Evolutionary conservation across 1,139 yeast species (phyloP).

Genomic region (Saccharomycopsis crataegensis): DNA sequence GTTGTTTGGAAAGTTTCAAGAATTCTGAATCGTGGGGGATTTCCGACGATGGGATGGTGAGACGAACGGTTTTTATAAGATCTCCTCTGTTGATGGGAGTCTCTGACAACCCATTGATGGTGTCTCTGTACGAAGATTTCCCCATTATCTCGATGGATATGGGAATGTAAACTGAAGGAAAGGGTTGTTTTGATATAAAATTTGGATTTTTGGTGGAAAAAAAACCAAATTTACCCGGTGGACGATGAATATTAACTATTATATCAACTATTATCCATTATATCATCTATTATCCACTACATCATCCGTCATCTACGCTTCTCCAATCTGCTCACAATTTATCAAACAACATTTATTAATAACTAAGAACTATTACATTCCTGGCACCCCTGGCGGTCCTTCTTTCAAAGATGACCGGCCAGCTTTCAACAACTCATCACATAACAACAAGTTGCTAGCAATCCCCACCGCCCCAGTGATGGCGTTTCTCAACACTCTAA

Average conservation of each 20-base stretch:
- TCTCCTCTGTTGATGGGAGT: neutral
- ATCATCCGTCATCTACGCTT: too few relatives aligned
- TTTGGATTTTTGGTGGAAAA: neutral
- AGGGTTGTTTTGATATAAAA: too few relatives aligned
- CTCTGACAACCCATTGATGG: conserved; percentile 5
- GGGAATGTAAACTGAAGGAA: too few relatives aligned
- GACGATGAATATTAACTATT: neutral
- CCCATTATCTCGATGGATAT: neutral
- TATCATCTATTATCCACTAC: too few relatives aligned
- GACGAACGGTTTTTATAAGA: neutral
- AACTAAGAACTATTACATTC: neutral
- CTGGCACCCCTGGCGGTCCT: conserved; percentile 24
- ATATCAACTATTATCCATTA: too few relatives aligned
- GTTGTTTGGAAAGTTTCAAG: neutral
- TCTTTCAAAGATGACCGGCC: conserved; percentile 87
- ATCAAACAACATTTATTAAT: neutral
- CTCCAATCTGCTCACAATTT: too few relatives aligned
- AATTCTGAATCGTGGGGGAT: neutral
- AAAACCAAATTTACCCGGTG: neutral
- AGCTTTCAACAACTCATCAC: conserved; percentile 95
- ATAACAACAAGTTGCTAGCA: conserved; percentile 81
- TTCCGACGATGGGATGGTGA: conserved; percentile 4
- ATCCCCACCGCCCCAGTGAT: conserved; percentile 90
- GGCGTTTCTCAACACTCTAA: conserved; percentile 88
- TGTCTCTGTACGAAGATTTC: neutral